Base-by-base conservation (phyloP, 78 protist species). In the Dictyostelium citrinum region DNA sequence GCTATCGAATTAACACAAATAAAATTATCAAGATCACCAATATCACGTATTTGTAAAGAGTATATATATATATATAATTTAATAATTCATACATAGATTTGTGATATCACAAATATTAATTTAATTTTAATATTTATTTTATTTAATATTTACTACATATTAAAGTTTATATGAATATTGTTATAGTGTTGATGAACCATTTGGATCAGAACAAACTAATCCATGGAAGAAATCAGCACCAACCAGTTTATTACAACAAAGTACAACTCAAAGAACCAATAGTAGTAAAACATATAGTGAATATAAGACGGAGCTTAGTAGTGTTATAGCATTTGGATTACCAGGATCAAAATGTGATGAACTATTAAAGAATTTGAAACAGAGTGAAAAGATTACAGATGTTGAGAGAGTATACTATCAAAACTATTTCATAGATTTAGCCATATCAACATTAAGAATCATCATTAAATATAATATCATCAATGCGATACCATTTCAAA, bases 181-280 rank as follows among this genome's bases (percentile, higher is more conserved):
- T 31, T 64, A 24, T 45, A 37, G 31, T 29, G 24, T 31, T 22
- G 85, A 78, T 17, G 93, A 88, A 31, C 93, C 93, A 45, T 78
- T 88, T 20, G 29, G 46, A 77, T 31, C 58, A 43, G 93, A 88
- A 14, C 11, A 17, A 9, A 39, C 17, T 2, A 88, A 88, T 79
- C 93, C 93, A 64, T 88, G 76, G 74, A 76, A 78, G 29, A 88
- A 88, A 67, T 33, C 77, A 31, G 37, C 84, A 80, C 27, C 84
- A 80, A 24, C 71, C 3, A 80, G 49, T 58, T 39, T n/a, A 49
- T 55, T 70, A 70, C 84, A 80, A 80, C 74, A 29, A 80, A 80
- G 43, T 33, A 35, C 31, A 22, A 27, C 45, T 5, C 27, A 33
- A 45, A 55, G 39, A 55, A 17, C 27, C 24, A 58, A 45, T 45